phyloP scores from a whole-genome alignment of 2,329 filamentous ascomycete species.

The Microdochium paspali region DNA sequence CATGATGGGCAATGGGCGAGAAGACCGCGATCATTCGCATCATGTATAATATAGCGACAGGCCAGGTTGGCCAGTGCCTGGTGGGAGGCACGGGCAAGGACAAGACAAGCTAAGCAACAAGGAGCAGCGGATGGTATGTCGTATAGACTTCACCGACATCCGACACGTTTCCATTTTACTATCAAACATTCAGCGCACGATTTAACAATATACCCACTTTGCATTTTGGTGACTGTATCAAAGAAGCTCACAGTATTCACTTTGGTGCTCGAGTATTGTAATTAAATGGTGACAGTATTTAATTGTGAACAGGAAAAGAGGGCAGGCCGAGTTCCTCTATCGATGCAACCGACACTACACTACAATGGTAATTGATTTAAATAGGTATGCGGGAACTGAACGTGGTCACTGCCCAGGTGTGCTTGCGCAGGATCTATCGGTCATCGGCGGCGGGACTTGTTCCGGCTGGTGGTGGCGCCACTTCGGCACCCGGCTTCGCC shows the following conservation, averaged over 20 bases:
- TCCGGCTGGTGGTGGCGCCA: not conserved
- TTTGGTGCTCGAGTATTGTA: not conserved
- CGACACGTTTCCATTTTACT: not conserved
- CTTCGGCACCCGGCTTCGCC: not conserved
- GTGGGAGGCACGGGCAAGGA: not conserved
- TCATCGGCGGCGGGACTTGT: not conserved
- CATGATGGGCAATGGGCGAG: not conserved
- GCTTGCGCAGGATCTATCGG: not conserved
- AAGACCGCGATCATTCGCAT: not conserved
- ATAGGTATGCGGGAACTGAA: no score
- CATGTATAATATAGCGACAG: constrained; percentile 5
- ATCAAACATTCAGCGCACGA: constrained; percentile 6
- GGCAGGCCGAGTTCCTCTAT: no score
- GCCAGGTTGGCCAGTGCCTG: not conserved
- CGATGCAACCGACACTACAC: no score
- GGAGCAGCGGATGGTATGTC: not conserved
- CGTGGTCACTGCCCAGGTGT: no score
- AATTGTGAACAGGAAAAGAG: no score
- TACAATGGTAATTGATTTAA: no score
- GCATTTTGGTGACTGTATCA: constrained; percentile 4
- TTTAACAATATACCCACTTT: not conserved
- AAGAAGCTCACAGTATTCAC: not conserved
- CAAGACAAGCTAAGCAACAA: constrained; percentile 1
- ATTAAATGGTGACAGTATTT: no score
- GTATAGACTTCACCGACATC: not conserved